phyloP scores from a whole-genome alignment of 768 basidiomycete species.

The Termitomyces heimii region DNA sequence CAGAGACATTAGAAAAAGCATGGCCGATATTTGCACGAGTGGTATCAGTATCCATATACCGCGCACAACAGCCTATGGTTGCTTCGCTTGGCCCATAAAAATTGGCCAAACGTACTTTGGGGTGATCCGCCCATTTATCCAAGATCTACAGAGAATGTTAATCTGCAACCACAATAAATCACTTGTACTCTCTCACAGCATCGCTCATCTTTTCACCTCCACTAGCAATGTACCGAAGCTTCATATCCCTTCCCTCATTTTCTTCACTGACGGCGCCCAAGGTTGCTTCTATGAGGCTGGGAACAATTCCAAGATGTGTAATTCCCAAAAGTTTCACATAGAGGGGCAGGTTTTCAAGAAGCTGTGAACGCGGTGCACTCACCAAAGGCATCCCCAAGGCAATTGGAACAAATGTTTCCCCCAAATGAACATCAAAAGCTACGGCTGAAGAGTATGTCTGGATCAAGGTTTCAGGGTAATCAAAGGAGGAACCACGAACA shows the following conservation, averaged over 20 bases:
- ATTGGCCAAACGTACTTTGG: slow-evolving; percentile 37
- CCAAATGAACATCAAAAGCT: slow-evolving; percentile 47
- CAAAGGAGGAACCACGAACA: neutral
- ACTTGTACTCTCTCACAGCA: slow-evolving; percentile 27
- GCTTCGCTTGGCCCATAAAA: slow-evolving; percentile 51
- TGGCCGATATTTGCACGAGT: slow-evolving; percentile 39
- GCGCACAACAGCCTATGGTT: slow-evolving; percentile 45
- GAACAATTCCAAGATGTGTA: slow-evolving; percentile 47
- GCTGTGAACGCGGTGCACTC: slow-evolving; percentile 37
- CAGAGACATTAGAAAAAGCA: slow-evolving; percentile 31
- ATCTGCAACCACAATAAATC: neutral
- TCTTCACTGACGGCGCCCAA: slow-evolving; percentile 26
- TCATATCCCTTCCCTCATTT: slow-evolving; percentile 17
- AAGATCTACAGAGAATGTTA: slow-evolving; percentile 22
- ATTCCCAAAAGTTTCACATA: slow-evolving; percentile 31
- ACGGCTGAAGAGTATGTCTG: slow-evolving; percentile 26
- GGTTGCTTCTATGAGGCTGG: slow-evolving; percentile 47
- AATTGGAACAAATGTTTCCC: slow-evolving; percentile 35
- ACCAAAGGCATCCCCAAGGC: slow-evolving; percentile 39
- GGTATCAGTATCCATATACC: slow-evolving; percentile 33
- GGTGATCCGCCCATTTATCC: slow-evolving; percentile 43
- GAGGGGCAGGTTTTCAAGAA: slow-evolving; percentile 33
- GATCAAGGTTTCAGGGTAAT: neutral
- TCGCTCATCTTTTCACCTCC: slow-evolving; percentile 52
- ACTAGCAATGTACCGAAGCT: slow-evolving; percentile 38